phyloP scores from a whole-genome alignment of 2,329 filamentous ascomycete species.

The Phaeosphaeria sp. region DNA sequence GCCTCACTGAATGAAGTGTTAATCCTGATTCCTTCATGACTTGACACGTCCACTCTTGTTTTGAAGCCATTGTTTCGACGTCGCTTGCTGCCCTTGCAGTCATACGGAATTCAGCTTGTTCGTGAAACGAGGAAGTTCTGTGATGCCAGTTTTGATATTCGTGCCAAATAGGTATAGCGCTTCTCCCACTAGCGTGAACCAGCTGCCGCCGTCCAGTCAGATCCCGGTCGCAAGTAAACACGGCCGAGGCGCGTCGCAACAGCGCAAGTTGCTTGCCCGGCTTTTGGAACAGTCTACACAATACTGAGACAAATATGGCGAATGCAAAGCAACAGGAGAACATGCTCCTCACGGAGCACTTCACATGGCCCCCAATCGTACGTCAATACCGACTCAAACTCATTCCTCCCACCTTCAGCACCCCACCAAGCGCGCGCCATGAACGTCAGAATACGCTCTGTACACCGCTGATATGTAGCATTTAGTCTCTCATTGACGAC shows the following conservation, averaged over 20 bases:
- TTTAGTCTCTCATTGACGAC: constrained; percentile 86
- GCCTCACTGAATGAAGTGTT: constrained; percentile 13
- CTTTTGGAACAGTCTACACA: constrained; percentile 6
- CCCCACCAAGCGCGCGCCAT: constrained; percentile 9
- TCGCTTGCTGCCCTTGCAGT: background rate
- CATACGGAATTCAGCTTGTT: background rate
- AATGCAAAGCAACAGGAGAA: constrained; percentile 55
- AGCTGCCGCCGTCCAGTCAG: background rate
- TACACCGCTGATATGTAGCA: background rate
- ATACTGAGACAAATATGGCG: constrained; percentile 45
- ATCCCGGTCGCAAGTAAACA: constrained; percentile 27
- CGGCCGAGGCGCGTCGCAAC: constrained; percentile 28
- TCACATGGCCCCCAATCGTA: constrained; percentile 92
- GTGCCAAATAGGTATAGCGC: background rate
- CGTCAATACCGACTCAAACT: constrained; percentile 39
- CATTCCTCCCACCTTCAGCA: background rate
- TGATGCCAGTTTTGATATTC: background rate
- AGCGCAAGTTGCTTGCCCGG: constrained; percentile 14
- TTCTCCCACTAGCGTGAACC: constrained; percentile 11
- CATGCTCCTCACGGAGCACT: constrained; percentile 88
- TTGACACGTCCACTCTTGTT: background rate
- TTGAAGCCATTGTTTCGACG: background rate
- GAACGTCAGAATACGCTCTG: background rate
- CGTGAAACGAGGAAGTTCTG: background rate
- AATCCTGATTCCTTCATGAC: background rate